Base-by-base conservation (phyloP, 2,329 filamentous ascomycete species). In the Ascocoryne sarcoides region DNA sequence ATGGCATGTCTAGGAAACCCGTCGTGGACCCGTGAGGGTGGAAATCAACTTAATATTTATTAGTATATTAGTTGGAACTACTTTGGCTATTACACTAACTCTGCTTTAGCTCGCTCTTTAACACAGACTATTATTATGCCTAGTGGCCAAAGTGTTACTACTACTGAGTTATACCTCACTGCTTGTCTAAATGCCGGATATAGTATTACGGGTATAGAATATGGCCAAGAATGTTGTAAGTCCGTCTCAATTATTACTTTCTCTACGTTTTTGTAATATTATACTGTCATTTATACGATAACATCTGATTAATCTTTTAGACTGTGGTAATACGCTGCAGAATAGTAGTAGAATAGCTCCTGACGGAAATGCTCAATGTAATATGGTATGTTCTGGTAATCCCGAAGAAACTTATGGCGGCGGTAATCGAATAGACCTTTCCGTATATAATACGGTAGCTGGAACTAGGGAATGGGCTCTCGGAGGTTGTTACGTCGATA, bases 321-420 rank as follows among this genome's bases (percentile, higher is more conserved):
- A 20, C n/a, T 35, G 32, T 20, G 32, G 18, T 7, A 35, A 35
- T n/a, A 9, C 18, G 3, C 8, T 35, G 17, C 32, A 35, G 20
- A 35, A 35, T 20, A 18, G 32, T 17, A 18, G 32, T 19, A 8
- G 8, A 19, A 16, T 35, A 7, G 32, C 32, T n/a, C 32, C 32
- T 4, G 32, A 35, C n/a, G 32, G 32, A 20, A 38, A 16, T 17
- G 16, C 36, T 32, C 16, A 19, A 15, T 35, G 32, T n/a, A 35
- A 35, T n/a, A 35, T 35, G 32, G 16, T 20, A 12, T 35, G 32
- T 18, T 19, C 17, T 35, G 32, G 32, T 5, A 35, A 35, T 19
- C 18, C n/a, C n/a, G 17, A 12, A 18, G 32, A 35, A 18, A 42
- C 26, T 17, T 44, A 38, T 23, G 42, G 42, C 4, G 42, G 42